These are phyloP conservation scores for Fusarium drepaniforme DNA, from an alignment of 2,329 filamentous ascomycete species.

Conservation along the genomic window DNA sequence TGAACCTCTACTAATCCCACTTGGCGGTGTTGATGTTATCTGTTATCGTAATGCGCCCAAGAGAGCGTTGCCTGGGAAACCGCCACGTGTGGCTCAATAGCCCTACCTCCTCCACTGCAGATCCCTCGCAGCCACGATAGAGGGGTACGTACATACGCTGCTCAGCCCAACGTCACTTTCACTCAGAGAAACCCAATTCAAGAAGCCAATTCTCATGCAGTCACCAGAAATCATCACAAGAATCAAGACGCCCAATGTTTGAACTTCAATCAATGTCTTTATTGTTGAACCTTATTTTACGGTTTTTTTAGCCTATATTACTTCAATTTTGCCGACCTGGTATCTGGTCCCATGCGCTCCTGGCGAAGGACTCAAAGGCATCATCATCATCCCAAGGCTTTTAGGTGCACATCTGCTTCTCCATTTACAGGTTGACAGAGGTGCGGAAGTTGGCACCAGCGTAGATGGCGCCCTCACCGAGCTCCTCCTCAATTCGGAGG, in stretches of 20 bases:
- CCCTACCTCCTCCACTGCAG: neutral
- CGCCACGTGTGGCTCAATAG: constrained; percentile 31
- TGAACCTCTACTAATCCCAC: constrained; percentile 1
- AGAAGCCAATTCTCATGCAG: neutral
- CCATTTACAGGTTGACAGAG: constrained; percentile 84
- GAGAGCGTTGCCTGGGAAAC: constrained; percentile 41
- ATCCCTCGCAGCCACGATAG: neutral
- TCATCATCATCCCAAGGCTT: constrained; percentile 41
- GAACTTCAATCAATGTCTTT: constrained; percentile 38
- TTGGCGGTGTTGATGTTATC: constrained; percentile 37
- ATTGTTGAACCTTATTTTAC: constrained; percentile 43
- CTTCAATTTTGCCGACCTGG: constrained; percentile 41
- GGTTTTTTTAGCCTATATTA: constrained; percentile 45
- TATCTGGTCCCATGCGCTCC: constrained; percentile 41
- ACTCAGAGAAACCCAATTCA: neutral
- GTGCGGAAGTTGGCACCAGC: constrained; percentile 94
- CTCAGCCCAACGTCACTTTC: neutral
- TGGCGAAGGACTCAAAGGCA: constrained; percentile 38
- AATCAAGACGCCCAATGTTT: neutral
- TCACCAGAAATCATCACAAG: neutral
- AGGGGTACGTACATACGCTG: neutral
- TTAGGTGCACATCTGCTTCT: constrained; percentile 20
- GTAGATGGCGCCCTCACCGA: constrained; percentile 91
- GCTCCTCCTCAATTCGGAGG: constrained; percentile 99
- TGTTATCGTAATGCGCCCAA: constrained; percentile 26